A percentile compares a stretch with the other conserved stretches of the same genome.
These are phyloP conservation scores for Xylaria venustula DNA, from an alignment of 495 filamentous ascomycete species.

Conservation along the genomic window DNA sequence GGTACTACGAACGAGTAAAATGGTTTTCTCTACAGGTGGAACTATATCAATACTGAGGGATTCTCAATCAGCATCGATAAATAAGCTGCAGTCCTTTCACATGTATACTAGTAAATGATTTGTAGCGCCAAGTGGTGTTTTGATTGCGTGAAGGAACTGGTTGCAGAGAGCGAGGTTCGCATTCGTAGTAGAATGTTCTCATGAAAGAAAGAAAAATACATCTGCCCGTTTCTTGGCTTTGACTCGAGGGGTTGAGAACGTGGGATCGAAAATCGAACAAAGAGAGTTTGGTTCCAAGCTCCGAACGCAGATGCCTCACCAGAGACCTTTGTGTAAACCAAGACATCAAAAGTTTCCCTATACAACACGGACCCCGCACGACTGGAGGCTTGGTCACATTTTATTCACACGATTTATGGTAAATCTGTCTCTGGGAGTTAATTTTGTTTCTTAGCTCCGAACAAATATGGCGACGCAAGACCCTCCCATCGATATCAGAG, in stretches of 20 bases:
- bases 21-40: too few species aligned
- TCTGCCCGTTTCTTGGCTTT: background rate
- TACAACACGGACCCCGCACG: background rate
- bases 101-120: too few species aligned
- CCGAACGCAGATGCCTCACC: background rate
- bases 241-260: background rate
- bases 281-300: background rate
- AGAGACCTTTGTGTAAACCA: conserved; percentile 1
- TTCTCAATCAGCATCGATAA: too few species aligned
- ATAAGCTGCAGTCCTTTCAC: too few species aligned
- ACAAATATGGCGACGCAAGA: background rate
- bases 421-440: background rate
- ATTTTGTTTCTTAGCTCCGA: background rate
- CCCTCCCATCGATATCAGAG: background rate
- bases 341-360: conserved; percentile 4
- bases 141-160: too few species aligned
- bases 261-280: background rate
- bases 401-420: background rate
- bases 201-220: background rate
- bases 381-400: background rate
- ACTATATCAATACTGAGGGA: too few species aligned
- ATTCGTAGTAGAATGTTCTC: background rate
- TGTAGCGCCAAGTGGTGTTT: too few species aligned
- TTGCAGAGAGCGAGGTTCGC: background rate
- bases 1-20: too few species aligned